Evolutionary conservation across 345 rosid genomes (phyloP).

Genomic region (Ailanthus altissimus): DNA sequence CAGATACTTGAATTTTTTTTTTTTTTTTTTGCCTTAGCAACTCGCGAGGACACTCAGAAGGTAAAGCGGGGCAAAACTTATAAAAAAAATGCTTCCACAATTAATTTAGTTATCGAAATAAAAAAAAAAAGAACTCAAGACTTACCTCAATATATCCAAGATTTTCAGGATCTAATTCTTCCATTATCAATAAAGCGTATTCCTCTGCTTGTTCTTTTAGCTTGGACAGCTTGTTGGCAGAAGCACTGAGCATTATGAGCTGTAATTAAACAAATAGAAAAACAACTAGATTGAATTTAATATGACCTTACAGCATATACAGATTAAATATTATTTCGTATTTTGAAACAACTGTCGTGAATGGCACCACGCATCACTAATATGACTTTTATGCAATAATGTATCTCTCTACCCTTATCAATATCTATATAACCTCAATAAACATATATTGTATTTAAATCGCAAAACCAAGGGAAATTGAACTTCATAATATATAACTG

Average conservation of each 20-base stretch:
- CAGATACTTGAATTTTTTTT: too few species aligned
- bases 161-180: constrained; percentile 93
- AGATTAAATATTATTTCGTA: not conserved
- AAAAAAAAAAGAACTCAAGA: not conserved
- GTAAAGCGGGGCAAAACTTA: too few species aligned
- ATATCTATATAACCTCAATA: not conserved
- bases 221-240: constrained; percentile 86
- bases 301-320: not conserved
- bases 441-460: not conserved
- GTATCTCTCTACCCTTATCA: not conserved
- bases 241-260: constrained; percentile 96
- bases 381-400: not conserved
- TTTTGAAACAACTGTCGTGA: not conserved
- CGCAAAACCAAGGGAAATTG: not conserved
- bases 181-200: constrained; percentile 92
- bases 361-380: not conserved
- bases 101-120: not conserved
- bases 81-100: not conserved
- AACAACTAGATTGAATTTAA: not conserved
- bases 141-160: constrained; percentile 90
- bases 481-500: not conserved
- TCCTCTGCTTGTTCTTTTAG: constrained; percentile 93
- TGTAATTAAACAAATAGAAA: constrained; percentile 39
- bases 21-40: too few species aligned
- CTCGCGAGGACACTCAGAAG: too few species aligned